These are phyloP conservation scores for Suillus clintonianus DNA, from an alignment of 768 basidiomycete species.

Conservation along the genomic window DNA sequence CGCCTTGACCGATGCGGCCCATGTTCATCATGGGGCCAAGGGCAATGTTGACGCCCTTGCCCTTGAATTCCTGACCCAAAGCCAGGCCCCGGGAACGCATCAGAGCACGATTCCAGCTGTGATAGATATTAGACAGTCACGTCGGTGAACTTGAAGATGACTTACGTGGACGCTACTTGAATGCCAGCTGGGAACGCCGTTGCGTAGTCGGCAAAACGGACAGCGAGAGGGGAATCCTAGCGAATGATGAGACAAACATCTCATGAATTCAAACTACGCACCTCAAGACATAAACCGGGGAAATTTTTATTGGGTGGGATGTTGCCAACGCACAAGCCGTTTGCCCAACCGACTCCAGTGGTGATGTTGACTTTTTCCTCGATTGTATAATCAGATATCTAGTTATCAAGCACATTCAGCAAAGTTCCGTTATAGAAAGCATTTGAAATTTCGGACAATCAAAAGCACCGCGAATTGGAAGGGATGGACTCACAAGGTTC, in stretches of 20 bases:
- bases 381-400: conserved; percentile 41
- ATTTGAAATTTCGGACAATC: neutral
- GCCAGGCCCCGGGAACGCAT: conserved; percentile 65
- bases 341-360: conserved; percentile 25
- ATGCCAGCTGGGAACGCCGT: conserved; percentile 61
- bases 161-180: conserved; percentile 52
- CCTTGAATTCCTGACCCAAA: conserved; percentile 67
- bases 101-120: conserved; percentile 59
- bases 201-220: conserved; percentile 41
- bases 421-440: neutral
- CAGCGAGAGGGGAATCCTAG: conserved; percentile 38
- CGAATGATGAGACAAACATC: neutral
- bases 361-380: conserved; percentile 26
- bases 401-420: neutral
- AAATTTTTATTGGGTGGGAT: conserved; percentile 46
- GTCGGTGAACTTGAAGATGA: conserved; percentile 21
- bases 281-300: conserved; percentile 68
- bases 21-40: conserved; percentile 76
- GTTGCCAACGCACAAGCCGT: conserved; percentile 66
- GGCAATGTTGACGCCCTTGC: conserved; percentile 58
- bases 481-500: conserved; percentile 38
- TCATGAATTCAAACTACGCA: conserved; percentile 16
- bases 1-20: conserved; percentile 67
- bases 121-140: conserved; percentile 14
- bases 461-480: neutral